Base-by-base conservation (phyloP, 371 early-diverging fungal species). In the Rhizopus sp. region DNA sequence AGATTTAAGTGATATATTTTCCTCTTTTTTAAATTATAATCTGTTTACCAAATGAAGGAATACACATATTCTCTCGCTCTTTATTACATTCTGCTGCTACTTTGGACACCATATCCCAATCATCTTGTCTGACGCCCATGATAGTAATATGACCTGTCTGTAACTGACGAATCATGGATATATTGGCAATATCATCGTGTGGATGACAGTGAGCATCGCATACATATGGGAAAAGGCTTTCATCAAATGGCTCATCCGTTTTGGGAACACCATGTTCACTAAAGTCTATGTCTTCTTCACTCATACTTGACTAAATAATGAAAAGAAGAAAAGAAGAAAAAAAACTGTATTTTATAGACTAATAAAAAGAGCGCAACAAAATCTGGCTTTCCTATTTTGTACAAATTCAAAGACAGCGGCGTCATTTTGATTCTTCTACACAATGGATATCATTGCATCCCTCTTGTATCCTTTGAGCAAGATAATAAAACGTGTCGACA, bases 171-270 rank as follows among this genome's bases (percentile, higher is more conserved):
- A 80, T 77, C n/a, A 45, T 10, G 15, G 33, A 37, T 0, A 77
- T 55, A 3, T 66, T 35, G 0, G 69, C 62, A 4, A 50, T 12
- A 50, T 68, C 80, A 45, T 80, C 80, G 41, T 80, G 80, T 7
- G 77, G 72, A 55, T 80, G 80, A 51, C 80, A 77, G 32, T 80
- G 80, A 1, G 71, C 68, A 63, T 80, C 80, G 49, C 75, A 77
- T 3, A 80, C 37, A 15, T 59, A n/a, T 10, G 29, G n/a, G 30
- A 51, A 69, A 5, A 66, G 29, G 2, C 13, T 16, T 1, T 54
- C 55, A 13, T 70, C 66, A 57, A 70, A 67, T 2, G 31, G 51
- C 13, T 65, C 62, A n/a, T 48, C 15, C 16, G 66, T 52, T 8
- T 6, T 34, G 1, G 62, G 62, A 7, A 66, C 49, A 16, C 48